Percentiles rank a stretch among this genome's conserved stretches.
These are phyloP conservation scores for Stevia rebaudiana DNA, from an alignment of 140 eudicot species.

Conservation along the genomic window DNA sequence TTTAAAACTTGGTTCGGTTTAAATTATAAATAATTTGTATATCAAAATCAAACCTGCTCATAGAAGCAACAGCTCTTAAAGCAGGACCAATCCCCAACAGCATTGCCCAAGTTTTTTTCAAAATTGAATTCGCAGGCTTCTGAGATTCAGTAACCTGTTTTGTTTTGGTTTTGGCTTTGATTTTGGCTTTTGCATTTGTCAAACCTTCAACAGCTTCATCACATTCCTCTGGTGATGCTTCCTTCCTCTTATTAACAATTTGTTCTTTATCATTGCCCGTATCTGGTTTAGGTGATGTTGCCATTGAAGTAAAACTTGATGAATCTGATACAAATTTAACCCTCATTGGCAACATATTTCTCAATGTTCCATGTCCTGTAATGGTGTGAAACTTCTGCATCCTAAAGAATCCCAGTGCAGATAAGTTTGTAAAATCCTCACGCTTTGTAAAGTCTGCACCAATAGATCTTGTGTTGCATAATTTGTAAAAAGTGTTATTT, in stretches of 20 bases:
- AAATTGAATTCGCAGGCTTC: conserved; percentile 40
- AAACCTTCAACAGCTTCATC: conserved; percentile 84
- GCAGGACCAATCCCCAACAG: conserved; percentile 83
- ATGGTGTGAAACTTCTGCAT: conserved; percentile 19
- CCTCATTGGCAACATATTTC: conserved; percentile 32
- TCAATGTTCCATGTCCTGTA: conserved; percentile 27
- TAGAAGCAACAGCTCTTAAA: conserved; percentile 63
- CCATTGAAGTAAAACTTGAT: conserved; percentile 50
- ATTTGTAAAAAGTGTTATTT: conserved; percentile 22
- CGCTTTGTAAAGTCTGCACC: conserved; percentile 15
- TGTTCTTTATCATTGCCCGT: conserved; percentile 58
- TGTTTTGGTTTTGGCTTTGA: conserved; percentile 64
- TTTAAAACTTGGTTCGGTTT: not conserved
- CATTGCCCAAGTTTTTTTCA: conserved; percentile 52
- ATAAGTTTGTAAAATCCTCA: conserved; percentile 24
- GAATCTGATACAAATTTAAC: conserved; percentile 28
- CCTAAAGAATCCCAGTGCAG: conserved; percentile 38
- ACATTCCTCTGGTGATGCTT: conserved; percentile 82
- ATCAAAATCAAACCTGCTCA: conserved; percentile 61
- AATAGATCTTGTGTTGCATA: conserved; percentile 23
- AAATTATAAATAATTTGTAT: not conserved
- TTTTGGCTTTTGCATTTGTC: conserved; percentile 76
- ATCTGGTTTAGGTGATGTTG: conserved; percentile 63
- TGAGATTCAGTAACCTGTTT: conserved; percentile 48
- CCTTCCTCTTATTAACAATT: conserved; percentile 58